Conservation (phyloP, 139 green algal species). For the Gonium pectorale region DNA sequence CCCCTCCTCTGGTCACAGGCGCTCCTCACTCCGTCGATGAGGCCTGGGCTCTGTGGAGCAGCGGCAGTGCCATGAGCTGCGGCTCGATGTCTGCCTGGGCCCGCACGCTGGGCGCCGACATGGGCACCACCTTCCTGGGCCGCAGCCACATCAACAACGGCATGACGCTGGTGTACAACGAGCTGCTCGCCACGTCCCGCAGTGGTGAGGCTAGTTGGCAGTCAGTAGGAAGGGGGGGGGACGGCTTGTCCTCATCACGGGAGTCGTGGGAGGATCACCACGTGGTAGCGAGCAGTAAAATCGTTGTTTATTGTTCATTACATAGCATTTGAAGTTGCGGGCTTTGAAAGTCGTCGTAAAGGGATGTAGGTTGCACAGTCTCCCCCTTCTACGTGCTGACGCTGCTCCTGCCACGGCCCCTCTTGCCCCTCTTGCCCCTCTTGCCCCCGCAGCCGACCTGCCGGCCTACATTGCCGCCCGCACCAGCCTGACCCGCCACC, state of each 20-base stretch:
- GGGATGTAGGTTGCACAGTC: too few relatives aligned
- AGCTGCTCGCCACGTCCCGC: constrained; percentile 13
- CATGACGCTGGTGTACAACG: background rate
- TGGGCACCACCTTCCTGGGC: background rate
- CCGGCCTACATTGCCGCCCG: constrained; percentile 1
- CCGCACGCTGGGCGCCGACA: background rate
- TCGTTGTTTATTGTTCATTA: too few relatives aligned
- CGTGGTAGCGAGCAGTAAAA: too few relatives aligned
- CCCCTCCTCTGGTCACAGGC: too few relatives aligned
- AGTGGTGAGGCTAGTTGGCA: background rate
- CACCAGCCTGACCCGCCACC: background rate
- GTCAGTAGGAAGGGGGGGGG: too few relatives aligned
- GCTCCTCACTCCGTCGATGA: constrained; percentile 30
- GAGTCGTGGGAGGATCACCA: too few relatives aligned
- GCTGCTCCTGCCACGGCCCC: too few relatives aligned
- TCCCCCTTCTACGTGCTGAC: too few relatives aligned
- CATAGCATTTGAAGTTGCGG: too few relatives aligned
- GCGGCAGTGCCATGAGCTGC: background rate
- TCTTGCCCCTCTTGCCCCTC: background rate
- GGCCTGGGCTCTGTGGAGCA: constrained; percentile 20
- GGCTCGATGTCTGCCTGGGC: background rate
- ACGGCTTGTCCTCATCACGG: too few relatives aligned
- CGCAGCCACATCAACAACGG: background rate
- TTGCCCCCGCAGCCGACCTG: background rate
- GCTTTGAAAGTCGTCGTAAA: too few relatives aligned